Conservation (phyloP, 441 rosid species). For the Erodium trifolium region DNA sequence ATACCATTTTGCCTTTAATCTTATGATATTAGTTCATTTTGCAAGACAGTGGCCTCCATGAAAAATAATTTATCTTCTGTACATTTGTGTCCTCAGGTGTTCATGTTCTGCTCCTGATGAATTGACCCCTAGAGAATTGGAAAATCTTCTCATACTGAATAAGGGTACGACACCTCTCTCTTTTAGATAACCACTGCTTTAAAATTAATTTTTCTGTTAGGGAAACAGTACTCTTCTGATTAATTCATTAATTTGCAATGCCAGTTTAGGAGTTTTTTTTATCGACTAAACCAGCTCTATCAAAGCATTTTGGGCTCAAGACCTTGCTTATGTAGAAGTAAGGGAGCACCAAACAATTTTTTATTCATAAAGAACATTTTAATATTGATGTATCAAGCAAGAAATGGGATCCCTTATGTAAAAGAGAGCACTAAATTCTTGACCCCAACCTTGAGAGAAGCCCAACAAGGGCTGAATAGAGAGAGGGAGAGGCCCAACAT, state of each 20-base stretch:
- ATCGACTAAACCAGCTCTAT: too few species aligned
- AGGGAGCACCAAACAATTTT: too few species aligned
- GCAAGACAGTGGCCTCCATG: not conserved
- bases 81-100: conserved; percentile 31
- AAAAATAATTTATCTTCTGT: not conserved
- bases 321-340: too few species aligned
- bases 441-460: too few species aligned
- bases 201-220: not conserved
- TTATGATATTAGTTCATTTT: not conserved
- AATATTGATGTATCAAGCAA: too few species aligned
- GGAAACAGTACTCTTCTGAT: not conserved
- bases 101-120: conserved; percentile 64
- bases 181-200: not conserved
- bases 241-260: not conserved
- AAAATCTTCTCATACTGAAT: conserved; percentile 42
- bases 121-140: conserved; percentile 46
- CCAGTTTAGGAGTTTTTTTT: not conserved
- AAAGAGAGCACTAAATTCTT: too few species aligned
- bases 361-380: too few species aligned
- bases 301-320: too few species aligned
- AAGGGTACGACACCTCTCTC: conserved; percentile 33
- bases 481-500: too few species aligned
- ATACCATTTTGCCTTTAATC: not conserved
- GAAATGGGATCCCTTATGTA: too few species aligned
- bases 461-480: not conserved